phyloP scores from a whole-genome alignment of 2,329 filamentous ascomycete species.

The Aureobasidium subglaciale region DNA sequence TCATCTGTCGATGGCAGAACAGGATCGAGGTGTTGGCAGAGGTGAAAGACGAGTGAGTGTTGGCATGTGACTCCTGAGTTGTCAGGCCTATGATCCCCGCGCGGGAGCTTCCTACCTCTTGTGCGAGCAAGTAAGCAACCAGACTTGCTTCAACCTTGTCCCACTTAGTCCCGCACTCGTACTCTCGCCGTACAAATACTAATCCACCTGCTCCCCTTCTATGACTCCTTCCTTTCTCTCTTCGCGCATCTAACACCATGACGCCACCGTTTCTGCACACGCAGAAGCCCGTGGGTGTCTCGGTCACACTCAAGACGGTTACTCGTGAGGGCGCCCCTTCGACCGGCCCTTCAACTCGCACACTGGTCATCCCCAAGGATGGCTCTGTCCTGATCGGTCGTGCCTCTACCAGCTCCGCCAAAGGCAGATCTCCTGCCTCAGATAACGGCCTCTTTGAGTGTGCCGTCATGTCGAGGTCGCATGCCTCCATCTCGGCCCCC shows the following conservation, averaged over 20 bases:
- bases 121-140: neutral
- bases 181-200: neutral
- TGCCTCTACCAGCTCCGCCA: conserved; percentile 34
- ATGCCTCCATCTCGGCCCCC: conserved; percentile 25
- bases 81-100: conserved; percentile 8
- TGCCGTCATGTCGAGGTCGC: conserved; percentile 30
- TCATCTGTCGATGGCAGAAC: too few species aligned
- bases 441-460: conserved; percentile 32
- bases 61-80: conserved; percentile 6
- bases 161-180: neutral
- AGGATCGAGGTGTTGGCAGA: too few species aligned
- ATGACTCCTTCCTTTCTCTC: neutral
- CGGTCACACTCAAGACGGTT: neutral
- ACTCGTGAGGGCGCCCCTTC: neutral
- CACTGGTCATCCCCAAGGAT: neutral
- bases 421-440: conserved; percentile 23
- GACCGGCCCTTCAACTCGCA: neutral
- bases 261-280: neutral
- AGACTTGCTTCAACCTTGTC: neutral
- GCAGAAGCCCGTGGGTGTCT: neutral
- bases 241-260: neutral
- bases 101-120: neutral
- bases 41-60: neutral
- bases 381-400: conserved; percentile 34
- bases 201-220: neutral